phyloP scores from a whole-genome alignment of 2,329 filamentous ascomycete species.

The Colletotrichum kahawae region DNA sequence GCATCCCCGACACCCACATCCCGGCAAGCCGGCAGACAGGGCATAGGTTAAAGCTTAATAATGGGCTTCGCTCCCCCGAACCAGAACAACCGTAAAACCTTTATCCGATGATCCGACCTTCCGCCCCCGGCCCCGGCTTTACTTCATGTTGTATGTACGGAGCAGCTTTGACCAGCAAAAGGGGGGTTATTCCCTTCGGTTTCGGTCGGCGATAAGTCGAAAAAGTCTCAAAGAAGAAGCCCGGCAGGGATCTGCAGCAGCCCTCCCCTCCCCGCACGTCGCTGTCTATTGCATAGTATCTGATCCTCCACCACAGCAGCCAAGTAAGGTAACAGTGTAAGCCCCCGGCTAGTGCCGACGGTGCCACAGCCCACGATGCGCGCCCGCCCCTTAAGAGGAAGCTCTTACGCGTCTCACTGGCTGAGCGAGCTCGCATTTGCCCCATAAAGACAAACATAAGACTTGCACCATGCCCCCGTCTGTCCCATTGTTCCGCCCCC shows the following conservation, averaged over 20 bases:
- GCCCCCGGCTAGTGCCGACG: not conserved
- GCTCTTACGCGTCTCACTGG: slow-evolving; percentile 9
- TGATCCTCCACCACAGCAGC: not conserved
- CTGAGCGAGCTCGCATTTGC: not conserved
- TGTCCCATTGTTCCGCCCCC: not conserved
- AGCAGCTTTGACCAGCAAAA: not conserved
- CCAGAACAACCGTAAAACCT: not conserved
- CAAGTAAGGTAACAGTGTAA: not conserved
- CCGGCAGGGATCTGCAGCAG: not conserved
- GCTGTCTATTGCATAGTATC: not conserved
- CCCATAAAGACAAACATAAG: not conserved
- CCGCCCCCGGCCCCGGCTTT: not conserved
- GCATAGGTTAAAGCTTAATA: not conserved
- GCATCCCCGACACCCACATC: not conserved
- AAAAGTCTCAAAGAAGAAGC: not conserved
- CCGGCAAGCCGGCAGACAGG: not conserved
- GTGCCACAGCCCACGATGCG: not conserved
- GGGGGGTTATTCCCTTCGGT: not conserved
- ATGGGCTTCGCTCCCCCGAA: not conserved
- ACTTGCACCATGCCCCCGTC: not conserved
- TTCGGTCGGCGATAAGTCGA: not conserved
- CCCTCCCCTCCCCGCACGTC: not conserved
- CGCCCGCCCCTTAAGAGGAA: not conserved
- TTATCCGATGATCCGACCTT: not conserved
- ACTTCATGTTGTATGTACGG: not conserved